Conservation (phyloP, 176 grass and related monocot species). For the Stipa capillata region DNA sequence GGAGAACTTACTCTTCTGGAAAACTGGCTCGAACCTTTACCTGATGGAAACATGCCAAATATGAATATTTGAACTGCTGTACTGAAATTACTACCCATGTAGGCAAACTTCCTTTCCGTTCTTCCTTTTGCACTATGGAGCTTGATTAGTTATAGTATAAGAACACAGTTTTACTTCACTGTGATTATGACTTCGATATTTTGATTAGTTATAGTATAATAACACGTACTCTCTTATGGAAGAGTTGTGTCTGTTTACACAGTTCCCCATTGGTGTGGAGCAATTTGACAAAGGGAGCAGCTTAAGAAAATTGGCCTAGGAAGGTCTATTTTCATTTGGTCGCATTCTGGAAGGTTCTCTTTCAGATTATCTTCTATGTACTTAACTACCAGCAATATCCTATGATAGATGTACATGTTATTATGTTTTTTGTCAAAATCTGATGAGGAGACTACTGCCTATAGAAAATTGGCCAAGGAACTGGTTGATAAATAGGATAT, state of each 20-base stretch:
- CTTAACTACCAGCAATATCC: background rate
- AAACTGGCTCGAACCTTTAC: constrained; percentile 87
- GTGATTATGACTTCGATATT: background rate
- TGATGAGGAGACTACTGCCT: constrained; percentile 81
- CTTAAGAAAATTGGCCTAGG: constrained; percentile 84
- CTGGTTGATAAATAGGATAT: constrained; percentile 88
- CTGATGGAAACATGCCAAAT: constrained; percentile 73
- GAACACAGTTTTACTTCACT: background rate
- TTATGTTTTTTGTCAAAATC: constrained; percentile 94
- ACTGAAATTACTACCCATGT: constrained; percentile 71
- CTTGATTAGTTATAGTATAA: background rate
- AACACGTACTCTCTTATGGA: constrained; percentile 4
- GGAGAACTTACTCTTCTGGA: constrained; percentile 66
- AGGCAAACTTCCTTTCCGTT: constrained; percentile 11
- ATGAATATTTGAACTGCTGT: constrained; percentile 86
- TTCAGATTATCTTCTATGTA: background rate
- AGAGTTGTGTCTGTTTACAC: constrained; percentile 14
- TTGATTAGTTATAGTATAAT: too few relatives aligned
- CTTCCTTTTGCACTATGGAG: background rate
- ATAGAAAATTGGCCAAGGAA: constrained; percentile 82
- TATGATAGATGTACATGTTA: constrained; percentile 42
- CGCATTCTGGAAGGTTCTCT: background rate
- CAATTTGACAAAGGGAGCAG: constrained; percentile 71
- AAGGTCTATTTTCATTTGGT: constrained; percentile 36
- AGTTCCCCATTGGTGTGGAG: constrained; percentile 86